Evolutionary conservation across 1,284 basidiomycete species (phyloP).

Genomic region (Apiotrichum sp.): DNA sequence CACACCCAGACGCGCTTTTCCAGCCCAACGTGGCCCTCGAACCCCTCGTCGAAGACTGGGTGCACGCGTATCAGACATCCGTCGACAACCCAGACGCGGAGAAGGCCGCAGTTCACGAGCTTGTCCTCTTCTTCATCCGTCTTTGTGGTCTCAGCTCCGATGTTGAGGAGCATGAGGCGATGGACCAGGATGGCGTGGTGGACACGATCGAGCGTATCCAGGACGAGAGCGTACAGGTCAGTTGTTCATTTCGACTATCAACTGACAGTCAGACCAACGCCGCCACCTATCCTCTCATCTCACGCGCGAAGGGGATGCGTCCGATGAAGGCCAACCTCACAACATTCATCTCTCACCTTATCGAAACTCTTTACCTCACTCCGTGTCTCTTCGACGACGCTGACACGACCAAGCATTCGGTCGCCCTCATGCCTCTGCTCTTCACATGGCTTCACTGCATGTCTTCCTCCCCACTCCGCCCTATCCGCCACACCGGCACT

Average conservation of each 20-base stretch:
- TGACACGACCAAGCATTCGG: slow-evolving; percentile 66
- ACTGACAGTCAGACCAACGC: slow-evolving; percentile 50
- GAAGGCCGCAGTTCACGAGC: slow-evolving; percentile 40
- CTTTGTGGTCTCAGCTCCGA: slow-evolving; percentile 45
- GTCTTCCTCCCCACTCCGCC: slow-evolving; percentile 88
- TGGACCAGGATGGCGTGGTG: slow-evolving; percentile 55
- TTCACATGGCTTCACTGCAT: slow-evolving; percentile 89
- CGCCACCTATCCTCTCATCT: slow-evolving; percentile 83
- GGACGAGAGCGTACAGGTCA: slow-evolving; percentile 42
- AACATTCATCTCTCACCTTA: slow-evolving; percentile 72
- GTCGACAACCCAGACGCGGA: slow-evolving; percentile 38
- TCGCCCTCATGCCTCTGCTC: slow-evolving; percentile 69
- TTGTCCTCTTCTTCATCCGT: slow-evolving; percentile 43
- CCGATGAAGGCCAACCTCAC: slow-evolving; percentile 76
- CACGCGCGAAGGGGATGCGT: slow-evolving; percentile 76
- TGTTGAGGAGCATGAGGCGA: slow-evolving; percentile 51
- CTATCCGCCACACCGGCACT: slow-evolving; percentile 92
- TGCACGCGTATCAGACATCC: slow-evolving; percentile 40
- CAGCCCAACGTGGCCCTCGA: slow-evolving; percentile 42
- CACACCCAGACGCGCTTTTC: slow-evolving; percentile 36
- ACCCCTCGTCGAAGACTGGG: slow-evolving; percentile 46
- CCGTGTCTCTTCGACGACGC: slow-evolving; percentile 52
- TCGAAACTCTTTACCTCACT: slow-evolving; percentile 51
- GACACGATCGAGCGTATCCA: slow-evolving; percentile 53
- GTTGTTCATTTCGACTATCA: neutral